Percentiles rank a stretch among this genome's conserved stretches.
phyloP scores from a whole-genome alignment of 1,284 basidiomycete genomes.

The Apiotrichum akiyoshidainum region DNA sequence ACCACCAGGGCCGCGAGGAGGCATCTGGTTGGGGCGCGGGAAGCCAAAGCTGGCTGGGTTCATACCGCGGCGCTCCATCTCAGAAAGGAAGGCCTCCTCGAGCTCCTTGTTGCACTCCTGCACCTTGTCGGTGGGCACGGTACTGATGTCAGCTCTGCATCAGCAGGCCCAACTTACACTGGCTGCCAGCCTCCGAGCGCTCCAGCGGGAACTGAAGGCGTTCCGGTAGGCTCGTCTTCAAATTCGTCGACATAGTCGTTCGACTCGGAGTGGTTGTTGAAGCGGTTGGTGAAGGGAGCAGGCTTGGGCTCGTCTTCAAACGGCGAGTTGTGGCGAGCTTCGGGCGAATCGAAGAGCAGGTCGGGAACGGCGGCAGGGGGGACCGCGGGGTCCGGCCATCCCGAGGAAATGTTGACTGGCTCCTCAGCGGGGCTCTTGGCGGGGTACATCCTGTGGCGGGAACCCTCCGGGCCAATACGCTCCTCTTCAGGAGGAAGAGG shows the following conservation, averaged over 20 bases:
- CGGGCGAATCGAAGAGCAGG: not conserved
- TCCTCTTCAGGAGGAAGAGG: constrained; percentile 25
- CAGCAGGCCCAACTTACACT: not conserved
- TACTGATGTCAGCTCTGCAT: too few relatives aligned
- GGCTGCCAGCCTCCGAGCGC: not conserved
- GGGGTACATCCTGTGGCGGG: constrained; percentile 34
- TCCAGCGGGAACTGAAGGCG: not conserved
- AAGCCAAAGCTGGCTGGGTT: not conserved
- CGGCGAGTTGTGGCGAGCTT: not conserved
- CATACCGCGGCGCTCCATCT: not conserved
- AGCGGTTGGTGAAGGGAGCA: too few relatives aligned
- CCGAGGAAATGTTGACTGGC: constrained; percentile 28
- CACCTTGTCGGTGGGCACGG: not conserved
- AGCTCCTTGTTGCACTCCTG: constrained; percentile 3
- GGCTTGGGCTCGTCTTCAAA: too few relatives aligned
- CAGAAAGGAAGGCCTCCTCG: not conserved
- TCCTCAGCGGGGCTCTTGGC: constrained; percentile 24
- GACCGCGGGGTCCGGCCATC: constrained; percentile 22
- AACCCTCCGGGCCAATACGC: constrained; percentile 21
- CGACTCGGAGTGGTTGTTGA: too few relatives aligned
- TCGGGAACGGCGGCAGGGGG: not conserved
- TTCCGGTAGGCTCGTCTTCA: too few relatives aligned
- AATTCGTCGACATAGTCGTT: too few relatives aligned
- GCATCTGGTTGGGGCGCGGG: not conserved
- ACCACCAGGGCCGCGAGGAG: not conserved